These are phyloP conservation scores for Triticum timopheevii DNA, from an alignment of 176 grass and related monocot genomes.

Conservation along the genomic window DNA sequence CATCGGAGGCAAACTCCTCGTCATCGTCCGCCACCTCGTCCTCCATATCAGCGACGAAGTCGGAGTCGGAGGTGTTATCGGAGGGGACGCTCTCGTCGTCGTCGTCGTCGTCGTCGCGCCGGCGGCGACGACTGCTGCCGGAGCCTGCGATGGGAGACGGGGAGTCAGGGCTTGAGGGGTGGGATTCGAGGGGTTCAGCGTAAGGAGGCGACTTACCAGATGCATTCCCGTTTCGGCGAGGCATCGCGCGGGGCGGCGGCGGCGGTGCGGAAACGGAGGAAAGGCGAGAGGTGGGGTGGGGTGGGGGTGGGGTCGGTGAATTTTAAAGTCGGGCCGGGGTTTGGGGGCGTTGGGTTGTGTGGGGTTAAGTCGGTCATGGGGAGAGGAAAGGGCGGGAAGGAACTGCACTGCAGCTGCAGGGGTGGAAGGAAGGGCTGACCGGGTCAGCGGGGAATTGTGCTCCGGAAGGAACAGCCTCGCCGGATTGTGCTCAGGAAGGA, in stretches of 20 bases:
- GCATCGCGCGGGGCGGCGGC: slow-evolving; percentile 23
- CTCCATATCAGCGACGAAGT: slow-evolving; percentile 27
- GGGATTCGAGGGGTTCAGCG: background rate
- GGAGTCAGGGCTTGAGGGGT: background rate
- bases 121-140: slow-evolving; percentile 29
- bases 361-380: background rate
- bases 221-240: slow-evolving; percentile 17
- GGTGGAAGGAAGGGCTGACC: background rate
- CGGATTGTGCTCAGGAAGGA: slow-evolving; percentile 1
- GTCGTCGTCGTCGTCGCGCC: slow-evolving; percentile 11
- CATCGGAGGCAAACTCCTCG: slow-evolving; percentile 23
- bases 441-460: slow-evolving; percentile 2
- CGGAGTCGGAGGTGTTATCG: slow-evolving; percentile 40
- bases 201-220: background rate
- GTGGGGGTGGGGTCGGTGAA: background rate
- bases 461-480: slow-evolving; percentile 17
- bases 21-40: slow-evolving; percentile 29
- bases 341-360: background rate
- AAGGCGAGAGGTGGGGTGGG: background rate
- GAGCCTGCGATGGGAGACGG: slow-evolving; percentile 18
- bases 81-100: slow-evolving; percentile 16
- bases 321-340: background rate
- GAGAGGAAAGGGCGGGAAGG: slow-evolving; percentile 60
- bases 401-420: background rate
- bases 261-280: background rate